Percentiles rank a stretch among this genome's conserved stretches.
phyloP scores from a whole-genome alignment of 805 yeast genomes.

The Schwanniomyces vanrijiae region DNA sequence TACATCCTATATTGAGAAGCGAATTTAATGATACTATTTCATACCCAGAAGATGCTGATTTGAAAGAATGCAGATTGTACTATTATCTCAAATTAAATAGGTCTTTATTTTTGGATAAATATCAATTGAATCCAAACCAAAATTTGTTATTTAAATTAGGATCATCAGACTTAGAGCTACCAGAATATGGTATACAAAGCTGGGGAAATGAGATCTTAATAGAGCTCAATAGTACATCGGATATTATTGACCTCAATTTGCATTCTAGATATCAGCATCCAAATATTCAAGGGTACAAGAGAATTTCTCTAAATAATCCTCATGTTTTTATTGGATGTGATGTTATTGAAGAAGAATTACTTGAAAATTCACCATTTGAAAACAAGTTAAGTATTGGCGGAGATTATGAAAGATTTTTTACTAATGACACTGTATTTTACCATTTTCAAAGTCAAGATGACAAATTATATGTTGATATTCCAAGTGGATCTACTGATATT shows the following conservation, averaged over 20 bases:
- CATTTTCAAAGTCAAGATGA: slow-evolving; percentile 15
- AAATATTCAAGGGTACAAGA: slow-evolving; percentile 7
- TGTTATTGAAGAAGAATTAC: slow-evolving; percentile 22
- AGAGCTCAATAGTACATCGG: slow-evolving; percentile 16
- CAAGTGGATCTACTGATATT: not conserved
- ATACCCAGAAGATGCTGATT: slow-evolving; percentile 22
- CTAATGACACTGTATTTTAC: slow-evolving; percentile 40
- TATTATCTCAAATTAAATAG: slow-evolving; percentile 31
- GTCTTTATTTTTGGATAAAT: slow-evolving; percentile 37
- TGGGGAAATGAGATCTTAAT: slow-evolving; percentile 44
- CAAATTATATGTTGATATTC: slow-evolving; percentile 2
- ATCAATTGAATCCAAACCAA: slow-evolving; percentile 29
- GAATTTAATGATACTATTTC: slow-evolving; percentile 5
- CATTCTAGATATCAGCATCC: slow-evolving; percentile 45
- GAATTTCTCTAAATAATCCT: slow-evolving; percentile 21
- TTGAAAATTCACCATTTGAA: slow-evolving; percentile 39
- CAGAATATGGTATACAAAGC: slow-evolving; percentile 32
- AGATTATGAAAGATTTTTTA: slow-evolving; percentile 35
- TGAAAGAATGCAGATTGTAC: slow-evolving; percentile 30
- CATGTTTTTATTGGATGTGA: slow-evolving; percentile 39
- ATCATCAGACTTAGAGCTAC: slow-evolving; percentile 36
- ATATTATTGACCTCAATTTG: slow-evolving; percentile 25
- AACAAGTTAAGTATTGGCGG: slow-evolving; percentile 29
- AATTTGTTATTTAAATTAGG: slow-evolving; percentile 29
- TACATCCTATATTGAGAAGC: slow-evolving; percentile 34